Base-by-base conservation (phyloP, 352 stramenopile genomes). In the Globisporangium lucens region DNA sequence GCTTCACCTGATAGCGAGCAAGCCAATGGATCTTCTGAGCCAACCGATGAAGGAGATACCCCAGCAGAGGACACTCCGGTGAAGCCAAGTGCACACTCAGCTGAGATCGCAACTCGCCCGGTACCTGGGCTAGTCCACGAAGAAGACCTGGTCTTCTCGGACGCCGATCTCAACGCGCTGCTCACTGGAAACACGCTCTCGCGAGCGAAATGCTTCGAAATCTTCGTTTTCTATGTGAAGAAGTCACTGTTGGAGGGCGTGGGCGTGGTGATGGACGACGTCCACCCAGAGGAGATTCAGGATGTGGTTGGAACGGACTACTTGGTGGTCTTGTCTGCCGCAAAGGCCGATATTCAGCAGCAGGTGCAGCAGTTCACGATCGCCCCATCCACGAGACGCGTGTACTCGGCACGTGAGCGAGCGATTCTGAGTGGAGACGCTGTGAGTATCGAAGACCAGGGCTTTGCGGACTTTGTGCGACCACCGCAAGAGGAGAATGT, bases 331-430 rank as follows among this genome's bases (percentile, higher is more conserved):
- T 78, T 93, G 20, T 78, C 80, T n/a, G 76, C 78, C 15, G 8
- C 75, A 7, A 70, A 68, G 7, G 71, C 63, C 9, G 83, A 91
- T 33, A n/a, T 85, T 1, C 64, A 77, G 17, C 56, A 65, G 20
- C 77, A 79, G 20, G 55, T 74, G 27, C 46, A 59, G 30, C 71
- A 67, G 5, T 76, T 86, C 3, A 62, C 63, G n/a, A 51, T 90
- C 29, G 77, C 75, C 3, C 77, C 80, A 22, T 68, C 68, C 2
- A 68, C 72, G 38, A 68, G 75, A 0, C 66, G 71, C 20, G 63
- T 90, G 43, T 92, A 90, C 73, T 90, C 82, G n/a, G 69, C 63
- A 22, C 75, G 84, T 13, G 84, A 92, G 62, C 78, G 75, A 33
- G 77, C 67, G 15, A 77, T 75, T 41, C 65, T 91, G 33, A 65